These are phyloP conservation scores for Termitomyces sp. DNA, from an alignment of 768 basidiomycete species.

Conservation along the genomic window DNA sequence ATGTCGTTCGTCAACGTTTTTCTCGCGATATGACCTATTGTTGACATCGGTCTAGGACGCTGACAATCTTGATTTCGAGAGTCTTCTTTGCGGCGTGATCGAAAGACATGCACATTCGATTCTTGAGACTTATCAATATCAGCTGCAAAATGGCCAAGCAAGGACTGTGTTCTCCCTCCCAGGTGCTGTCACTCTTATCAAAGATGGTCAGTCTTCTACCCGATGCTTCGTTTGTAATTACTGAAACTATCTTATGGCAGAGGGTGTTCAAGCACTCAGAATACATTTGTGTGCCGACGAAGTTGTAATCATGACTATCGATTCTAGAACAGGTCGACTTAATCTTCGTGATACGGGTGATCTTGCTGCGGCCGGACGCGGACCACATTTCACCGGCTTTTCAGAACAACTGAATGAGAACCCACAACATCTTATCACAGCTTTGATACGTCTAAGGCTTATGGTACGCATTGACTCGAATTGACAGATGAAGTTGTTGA, in stretches of 20 bases:
- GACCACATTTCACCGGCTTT: constrained; percentile 56
- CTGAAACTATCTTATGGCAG: constrained; percentile 28
- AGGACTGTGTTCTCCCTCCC: constrained; percentile 59
- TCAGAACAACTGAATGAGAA: constrained; percentile 68
- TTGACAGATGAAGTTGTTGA: background rate
- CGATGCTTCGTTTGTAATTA: background rate
- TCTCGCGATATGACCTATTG: background rate
- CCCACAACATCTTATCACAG: constrained; percentile 55
- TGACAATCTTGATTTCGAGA: constrained; percentile 71
- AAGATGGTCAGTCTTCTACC: constrained; percentile 47
- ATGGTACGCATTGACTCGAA: constrained; percentile 40
- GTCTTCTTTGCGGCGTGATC: constrained; percentile 60
- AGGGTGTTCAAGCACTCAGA: constrained; percentile 54
- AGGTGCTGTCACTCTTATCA: constrained; percentile 53
- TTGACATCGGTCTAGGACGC: constrained; percentile 42
- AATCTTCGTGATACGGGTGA: constrained; percentile 80
- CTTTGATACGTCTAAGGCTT: constrained; percentile 57
- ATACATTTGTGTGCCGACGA: constrained; percentile 76
- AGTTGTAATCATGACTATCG: constrained; percentile 72
- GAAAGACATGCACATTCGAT: constrained; percentile 63
- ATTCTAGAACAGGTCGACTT: constrained; percentile 75
- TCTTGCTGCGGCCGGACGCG: constrained; percentile 70
- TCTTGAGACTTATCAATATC: constrained; percentile 51
- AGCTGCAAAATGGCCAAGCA: constrained; percentile 48
- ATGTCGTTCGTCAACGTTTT: constrained; percentile 48